Percentiles rank a stretch among this genome's conserved stretches.
Conservation (phyloP, 148 eudicot species). For the Euryodendron excelsum region DNA sequence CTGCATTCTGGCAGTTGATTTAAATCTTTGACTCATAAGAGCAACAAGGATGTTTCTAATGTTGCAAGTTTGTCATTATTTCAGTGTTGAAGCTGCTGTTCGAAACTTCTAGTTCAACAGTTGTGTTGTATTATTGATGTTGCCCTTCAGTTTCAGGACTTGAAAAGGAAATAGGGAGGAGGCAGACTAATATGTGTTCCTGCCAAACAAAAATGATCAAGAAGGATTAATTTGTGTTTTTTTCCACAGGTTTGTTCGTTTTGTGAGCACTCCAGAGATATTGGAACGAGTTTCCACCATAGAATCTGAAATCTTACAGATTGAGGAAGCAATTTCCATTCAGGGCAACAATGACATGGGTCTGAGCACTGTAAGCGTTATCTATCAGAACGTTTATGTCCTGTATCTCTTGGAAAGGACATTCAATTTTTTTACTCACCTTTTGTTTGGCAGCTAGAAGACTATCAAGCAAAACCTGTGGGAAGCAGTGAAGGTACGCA, state of each 20-base stretch:
- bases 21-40: background rate
- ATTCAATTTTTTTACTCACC: background rate
- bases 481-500: conserved; percentile 54
- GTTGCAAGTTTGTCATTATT: background rate
- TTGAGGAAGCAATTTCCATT: conserved; percentile 72
- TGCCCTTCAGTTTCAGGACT: conserved; percentile 15
- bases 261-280: conserved; percentile 97
- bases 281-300: conserved; percentile 86
- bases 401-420: background rate
- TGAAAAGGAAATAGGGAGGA: background rate
- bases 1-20: background rate
- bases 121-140: background rate
- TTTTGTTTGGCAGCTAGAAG: conserved; percentile 48
- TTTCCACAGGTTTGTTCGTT: conserved; percentile 84
- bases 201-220: no score
- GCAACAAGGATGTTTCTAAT: background rate
- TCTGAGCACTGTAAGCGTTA: conserved; percentile 41
- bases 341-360: conserved; percentile 57
- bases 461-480: conserved; percentile 38
- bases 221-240: conserved; percentile 4
- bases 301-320: conserved; percentile 92
- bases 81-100: background rate
- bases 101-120: background rate
- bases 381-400: conserved; percentile 4
- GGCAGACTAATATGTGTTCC: no score